Evolutionary conservation across 306 rosid genomes (phyloP).

Genomic region (Erythrophleum fordii): DNA sequence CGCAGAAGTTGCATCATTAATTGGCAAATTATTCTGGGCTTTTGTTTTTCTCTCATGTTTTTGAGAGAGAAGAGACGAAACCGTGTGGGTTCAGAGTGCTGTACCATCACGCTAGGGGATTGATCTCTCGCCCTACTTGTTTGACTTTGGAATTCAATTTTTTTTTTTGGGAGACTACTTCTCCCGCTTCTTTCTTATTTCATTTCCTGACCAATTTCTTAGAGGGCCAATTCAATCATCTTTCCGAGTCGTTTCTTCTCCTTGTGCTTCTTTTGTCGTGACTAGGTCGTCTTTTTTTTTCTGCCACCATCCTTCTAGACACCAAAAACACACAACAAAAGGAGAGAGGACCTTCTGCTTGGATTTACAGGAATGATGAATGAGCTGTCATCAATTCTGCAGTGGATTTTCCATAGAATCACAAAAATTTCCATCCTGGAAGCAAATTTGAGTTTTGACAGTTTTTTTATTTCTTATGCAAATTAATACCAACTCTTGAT

Average conservation of each 20-base stretch:
- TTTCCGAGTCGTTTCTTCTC: background rate
- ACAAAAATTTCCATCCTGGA: background rate
- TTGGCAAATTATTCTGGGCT: background rate
- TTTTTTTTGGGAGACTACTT: background rate
- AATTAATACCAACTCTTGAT: background rate
- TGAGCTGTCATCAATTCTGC: background rate
- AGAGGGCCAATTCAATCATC: background rate
- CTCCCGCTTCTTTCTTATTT: background rate
- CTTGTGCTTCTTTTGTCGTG: conserved; percentile 1
- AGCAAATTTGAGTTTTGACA: conserved; percentile 18
- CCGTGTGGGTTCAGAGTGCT: conserved; percentile 21
- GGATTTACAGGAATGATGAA: background rate
- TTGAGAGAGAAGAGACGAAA: background rate
- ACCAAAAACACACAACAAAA: background rate
- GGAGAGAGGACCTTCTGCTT: background rate
- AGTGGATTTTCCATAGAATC: background rate
- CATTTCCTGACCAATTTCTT: background rate
- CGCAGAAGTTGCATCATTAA: background rate
- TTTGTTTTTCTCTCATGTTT: background rate
- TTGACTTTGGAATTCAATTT: conserved; percentile 42
- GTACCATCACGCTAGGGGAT: background rate
- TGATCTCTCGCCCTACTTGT: conserved; percentile 45
- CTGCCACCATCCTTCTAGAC: background rate
- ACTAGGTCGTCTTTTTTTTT: background rate
- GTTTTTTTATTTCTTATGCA: background rate